phyloP scores from a whole-genome alignment of 1,284 basidiomycete genomes.

The Schizophyllum amplum region DNA sequence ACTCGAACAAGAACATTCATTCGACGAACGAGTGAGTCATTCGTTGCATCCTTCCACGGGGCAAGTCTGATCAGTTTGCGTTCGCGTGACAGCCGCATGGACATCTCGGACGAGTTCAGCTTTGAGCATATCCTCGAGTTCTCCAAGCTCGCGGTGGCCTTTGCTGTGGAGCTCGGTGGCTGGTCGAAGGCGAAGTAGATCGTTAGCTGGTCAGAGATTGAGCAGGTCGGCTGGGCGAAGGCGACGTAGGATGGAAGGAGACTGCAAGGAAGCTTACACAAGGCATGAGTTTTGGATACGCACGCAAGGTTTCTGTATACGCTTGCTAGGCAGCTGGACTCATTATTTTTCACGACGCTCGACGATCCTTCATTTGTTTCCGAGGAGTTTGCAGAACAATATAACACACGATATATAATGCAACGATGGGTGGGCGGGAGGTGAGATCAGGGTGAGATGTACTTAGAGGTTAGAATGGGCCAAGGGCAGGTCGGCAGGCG shows the following conservation, averaged over 20 bases:
- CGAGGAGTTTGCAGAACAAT: not conserved
- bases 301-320: not conserved
- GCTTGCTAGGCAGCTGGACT: not conserved
- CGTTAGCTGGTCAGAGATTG: too few species aligned
- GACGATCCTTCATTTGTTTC: not conserved
- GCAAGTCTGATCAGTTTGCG: slow-evolving; percentile 1
- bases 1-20: slow-evolving; percentile 81
- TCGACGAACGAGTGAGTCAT: slow-evolving; percentile 62
- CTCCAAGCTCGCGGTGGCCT: slow-evolving; percentile 83
- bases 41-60: slow-evolving; percentile 6
- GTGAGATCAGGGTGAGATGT: too few species aligned
- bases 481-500: too few species aligned
- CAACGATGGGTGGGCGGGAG: too few species aligned
- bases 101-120: slow-evolving; percentile 82
- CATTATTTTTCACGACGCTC: not conserved
- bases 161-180: slow-evolving; percentile 72
- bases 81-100: slow-evolving; percentile 51
- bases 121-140: slow-evolving; percentile 81
- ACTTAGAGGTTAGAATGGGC: not conserved
- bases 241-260: not conserved
- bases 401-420: not conserved
- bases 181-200: not conserved
- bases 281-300: not conserved
- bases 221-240: slow-evolving; percentile 43
- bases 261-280: not conserved